Base-by-base conservation (phyloP, 805 yeast genomes). In the Candida nitratophila region DNA sequence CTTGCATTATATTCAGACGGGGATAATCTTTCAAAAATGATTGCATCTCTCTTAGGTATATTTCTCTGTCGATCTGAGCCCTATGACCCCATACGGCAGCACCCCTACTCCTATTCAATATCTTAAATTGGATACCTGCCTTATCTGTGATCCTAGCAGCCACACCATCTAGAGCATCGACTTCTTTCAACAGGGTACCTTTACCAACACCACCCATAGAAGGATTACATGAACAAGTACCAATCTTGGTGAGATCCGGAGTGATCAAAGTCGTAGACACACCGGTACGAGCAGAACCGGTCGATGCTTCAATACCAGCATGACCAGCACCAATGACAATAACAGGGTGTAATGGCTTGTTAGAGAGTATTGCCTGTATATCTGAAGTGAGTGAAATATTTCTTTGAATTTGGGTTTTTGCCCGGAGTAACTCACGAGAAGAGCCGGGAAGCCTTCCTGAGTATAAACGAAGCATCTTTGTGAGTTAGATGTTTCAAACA, bases 1-100 rank as follows among this genome's bases (percentile, higher is more conserved):
- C 95, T 54, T 86, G 81, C 43, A 76, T 41, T 14, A 89, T 74
- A 9, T 68, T 63, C 47, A 89, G 69, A 46, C 83, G 77, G 10
- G 70, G 66, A 59, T 82, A 82, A 44, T 64, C 66, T 35, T 64
- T 58, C 20, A 93, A 68, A 45, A 71, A 81, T 3, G 63, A 54
- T 57, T 86, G 96, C 97, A 93, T 89, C 55, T 86, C 89, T 15
- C 60, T 56, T 53, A 83, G 66, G 60, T 93, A 93, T 2, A 91
- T 71, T 38, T 77, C 68, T 50, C 99, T 70, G 62, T 93, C 99
- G 27, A 93, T 91, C 65, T 93, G 99, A 1, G 96, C 96, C 47
- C 99, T 67, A 8, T 96, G 97, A 0, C 99, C 98, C 87, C 97
- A 95, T 2, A 91, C 98, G 0, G 99, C 99, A 0, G 95, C 86